phyloP scores from a whole-genome alignment of 768 basidiomycete genomes.

The Boletus rubropictus region DNA sequence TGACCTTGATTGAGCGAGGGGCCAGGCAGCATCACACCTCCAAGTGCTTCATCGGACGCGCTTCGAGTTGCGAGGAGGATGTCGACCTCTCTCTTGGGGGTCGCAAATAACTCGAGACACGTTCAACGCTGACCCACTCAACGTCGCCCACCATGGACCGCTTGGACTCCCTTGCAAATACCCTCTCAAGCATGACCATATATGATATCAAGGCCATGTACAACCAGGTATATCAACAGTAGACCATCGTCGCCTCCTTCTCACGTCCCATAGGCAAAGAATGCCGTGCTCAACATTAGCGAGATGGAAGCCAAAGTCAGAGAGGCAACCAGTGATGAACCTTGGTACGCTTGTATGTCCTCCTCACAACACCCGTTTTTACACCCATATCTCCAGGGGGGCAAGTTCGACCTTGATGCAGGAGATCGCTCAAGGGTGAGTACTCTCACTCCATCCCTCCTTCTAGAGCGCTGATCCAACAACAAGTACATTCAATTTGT shows the following conservation, averaged over 20 bases:
- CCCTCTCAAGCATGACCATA: slow-evolving; percentile 76
- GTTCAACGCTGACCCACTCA: background rate
- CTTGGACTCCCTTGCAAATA: slow-evolving; percentile 66
- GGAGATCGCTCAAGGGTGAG: slow-evolving; percentile 94
- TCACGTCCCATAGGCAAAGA: slow-evolving; percentile 68
- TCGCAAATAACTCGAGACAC: slow-evolving; percentile 2
- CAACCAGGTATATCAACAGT: slow-evolving; percentile 61
- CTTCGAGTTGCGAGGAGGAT: background rate
- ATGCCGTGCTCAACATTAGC: slow-evolving; percentile 91
- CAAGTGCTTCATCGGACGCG: background rate
- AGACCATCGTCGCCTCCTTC: background rate
- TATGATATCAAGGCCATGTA: slow-evolving; percentile 96
- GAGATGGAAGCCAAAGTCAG: slow-evolving; percentile 97
- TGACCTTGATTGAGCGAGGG: background rate
- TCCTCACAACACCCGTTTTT: background rate
- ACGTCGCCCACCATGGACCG: slow-evolving; percentile 59
- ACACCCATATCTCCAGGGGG: slow-evolving; percentile 56
- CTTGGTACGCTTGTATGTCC: slow-evolving; percentile 64
- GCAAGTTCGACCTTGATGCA: slow-evolving; percentile 98
- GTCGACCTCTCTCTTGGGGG: slow-evolving; percentile 25
- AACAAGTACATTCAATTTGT: slow-evolving; percentile 97
- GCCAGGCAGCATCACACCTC: slow-evolving; percentile 8
- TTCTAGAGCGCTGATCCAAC: slow-evolving; percentile 13
- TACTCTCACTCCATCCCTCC: slow-evolving; percentile 8
- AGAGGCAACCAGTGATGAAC: slow-evolving; percentile 96